Percentiles rank a stretch among this genome's conserved stretches.
Evolutionary conservation across 1,139 yeast species (phyloP).

Genomic region (Diutina sp.): DNA sequence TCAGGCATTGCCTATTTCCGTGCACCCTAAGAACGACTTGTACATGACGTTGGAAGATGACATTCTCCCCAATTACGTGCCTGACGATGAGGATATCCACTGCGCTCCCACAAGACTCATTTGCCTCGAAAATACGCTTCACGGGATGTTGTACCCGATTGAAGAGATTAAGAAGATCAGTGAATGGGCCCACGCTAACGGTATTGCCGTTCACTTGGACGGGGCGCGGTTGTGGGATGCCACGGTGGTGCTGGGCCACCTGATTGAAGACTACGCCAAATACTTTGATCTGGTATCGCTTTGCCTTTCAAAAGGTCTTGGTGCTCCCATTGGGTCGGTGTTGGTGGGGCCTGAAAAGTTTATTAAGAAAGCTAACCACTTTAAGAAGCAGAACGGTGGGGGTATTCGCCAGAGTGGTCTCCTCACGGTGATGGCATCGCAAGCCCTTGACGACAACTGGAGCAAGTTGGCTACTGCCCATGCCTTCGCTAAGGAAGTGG

Average conservation of each 20-base stretch:
- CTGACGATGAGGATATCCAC: constrained; percentile 36
- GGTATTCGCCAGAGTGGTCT: constrained; percentile 36
- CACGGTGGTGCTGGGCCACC: constrained; percentile 25
- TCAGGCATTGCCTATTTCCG: constrained; percentile 32
- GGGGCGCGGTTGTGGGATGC: constrained; percentile 40
- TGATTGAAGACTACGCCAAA: constrained; percentile 24
- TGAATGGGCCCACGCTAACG: constrained; percentile 20
- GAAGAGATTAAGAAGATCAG: constrained; percentile 28
- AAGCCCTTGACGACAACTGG: constrained; percentile 27
- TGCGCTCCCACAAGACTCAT: constrained; percentile 35
- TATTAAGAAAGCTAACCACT: constrained; percentile 31
- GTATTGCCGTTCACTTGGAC: constrained; percentile 27
- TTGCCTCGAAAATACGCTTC: constrained; percentile 32
- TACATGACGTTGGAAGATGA: constrained; percentile 29
- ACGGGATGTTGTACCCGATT: constrained; percentile 30
- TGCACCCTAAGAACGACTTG: constrained; percentile 23
- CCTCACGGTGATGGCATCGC: constrained; percentile 27
- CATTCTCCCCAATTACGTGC: constrained; percentile 23
- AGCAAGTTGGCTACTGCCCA: constrained; percentile 13
- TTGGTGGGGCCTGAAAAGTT: constrained; percentile 21
- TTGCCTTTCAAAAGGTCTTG: constrained; percentile 32
- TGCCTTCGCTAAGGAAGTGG: constrained; percentile 7
- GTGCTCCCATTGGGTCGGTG: constrained; percentile 35
- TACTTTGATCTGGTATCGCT: constrained; percentile 32
- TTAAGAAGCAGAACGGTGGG: constrained; percentile 35